Evolutionary conservation across 306 rosid genomes (phyloP), one percentile per base, ranked within the genome.

Genomic region (Vicia sativa): DNA sequence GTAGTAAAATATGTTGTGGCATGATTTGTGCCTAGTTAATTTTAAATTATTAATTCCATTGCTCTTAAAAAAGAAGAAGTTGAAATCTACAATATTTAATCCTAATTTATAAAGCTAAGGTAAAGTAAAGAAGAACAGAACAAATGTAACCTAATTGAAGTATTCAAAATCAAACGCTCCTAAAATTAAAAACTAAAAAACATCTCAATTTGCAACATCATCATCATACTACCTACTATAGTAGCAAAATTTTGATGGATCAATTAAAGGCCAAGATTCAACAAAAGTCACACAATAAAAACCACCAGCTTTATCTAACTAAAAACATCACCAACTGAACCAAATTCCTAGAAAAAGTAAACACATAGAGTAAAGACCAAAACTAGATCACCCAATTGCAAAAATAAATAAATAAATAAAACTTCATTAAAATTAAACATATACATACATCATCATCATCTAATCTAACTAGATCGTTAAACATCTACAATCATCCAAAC

Each of bases 401-500:
- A 26, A 56, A 62, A 61, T 2, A n/a, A n/a, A n/a, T n/a, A n/a
- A n/a, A n/a, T n/a, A 21, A 21, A 21, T 25, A 2, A 46, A 76
- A 7, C 62, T 64, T 39, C 5, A 18, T 15, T 48, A 72, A 62
- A 52, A 48, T 12, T 7, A 68, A 67, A 45, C 23, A 68, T 39
- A 74, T 57, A 49, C 56, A 48, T 55, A 34, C 7, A 43, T 43
- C 16, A 66, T 18, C 55, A 73, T 50, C 45, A 42, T 72, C 79
- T 73, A 63, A 64, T 74, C 60, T 69, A 67, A 74, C 50, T 60
- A 65, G 77, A 70, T 37, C 28, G 71, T 62, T 44, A 81, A 62
- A 19, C 53, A 62, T 64, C 58, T 73, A 81, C 79, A 81, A 44
- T 15, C 65, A 70, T 53, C 78, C 53, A 58, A 64, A 14, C 10